Percentiles rank a stretch among this genome's conserved stretches.
phyloP scores from a whole-genome alignment of 331 rosid species.

The Erythrophleum ivorense region DNA sequence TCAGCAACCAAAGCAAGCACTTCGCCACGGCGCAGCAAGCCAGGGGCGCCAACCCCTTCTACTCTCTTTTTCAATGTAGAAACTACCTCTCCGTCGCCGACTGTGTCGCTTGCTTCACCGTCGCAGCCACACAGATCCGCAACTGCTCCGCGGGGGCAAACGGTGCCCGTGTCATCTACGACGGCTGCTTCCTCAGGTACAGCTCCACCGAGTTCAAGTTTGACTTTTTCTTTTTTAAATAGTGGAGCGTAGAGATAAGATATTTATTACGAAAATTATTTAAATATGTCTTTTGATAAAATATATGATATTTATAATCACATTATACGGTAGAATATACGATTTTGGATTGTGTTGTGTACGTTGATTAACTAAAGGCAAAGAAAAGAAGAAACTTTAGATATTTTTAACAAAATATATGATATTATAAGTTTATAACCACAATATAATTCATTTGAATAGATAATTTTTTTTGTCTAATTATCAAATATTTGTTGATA shows the following conservation, averaged over 20 bases:
- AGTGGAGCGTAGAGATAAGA: not conserved
- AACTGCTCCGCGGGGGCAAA: conserved; percentile 13
- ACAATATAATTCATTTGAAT: no score
- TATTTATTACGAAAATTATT: not conserved
- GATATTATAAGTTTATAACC: no score
- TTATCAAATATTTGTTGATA: no score
- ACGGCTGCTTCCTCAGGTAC: conserved; percentile 1
- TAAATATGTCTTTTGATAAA: not conserved
- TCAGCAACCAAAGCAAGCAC: not conserved
- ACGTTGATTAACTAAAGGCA: not conserved
- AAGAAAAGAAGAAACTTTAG: no score
- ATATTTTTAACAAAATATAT: no score
- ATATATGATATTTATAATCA: not conserved
- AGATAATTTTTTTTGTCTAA: no score
- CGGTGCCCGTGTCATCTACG: not conserved
- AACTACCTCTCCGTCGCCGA: not conserved
- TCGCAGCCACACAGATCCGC: not conserved
- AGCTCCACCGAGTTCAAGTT: not conserved
- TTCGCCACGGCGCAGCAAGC: not conserved
- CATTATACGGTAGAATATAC: not conserved
- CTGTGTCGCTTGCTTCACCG: not conserved
- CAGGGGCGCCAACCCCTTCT: not conserved
- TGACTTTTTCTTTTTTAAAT: not conserved
- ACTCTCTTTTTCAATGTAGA: conserved; percentile 2
- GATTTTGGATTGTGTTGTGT: not conserved